Evolutionary conservation across 495 filamentous ascomycete genomes (phyloP).

Genomic region (Emericellopsis terricola): DNA sequence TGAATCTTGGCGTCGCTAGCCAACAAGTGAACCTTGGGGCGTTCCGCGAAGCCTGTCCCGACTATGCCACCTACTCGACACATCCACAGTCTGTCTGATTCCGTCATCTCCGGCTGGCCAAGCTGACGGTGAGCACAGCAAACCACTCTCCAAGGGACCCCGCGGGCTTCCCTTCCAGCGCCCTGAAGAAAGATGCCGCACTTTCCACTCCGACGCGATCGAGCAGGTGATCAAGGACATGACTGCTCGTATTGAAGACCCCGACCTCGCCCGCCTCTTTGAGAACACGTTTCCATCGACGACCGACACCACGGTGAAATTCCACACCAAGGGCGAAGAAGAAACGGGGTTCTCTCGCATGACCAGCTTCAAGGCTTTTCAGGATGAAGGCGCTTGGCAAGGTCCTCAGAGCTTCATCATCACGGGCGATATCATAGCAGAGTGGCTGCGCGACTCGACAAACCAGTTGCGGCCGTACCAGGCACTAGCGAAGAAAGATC

Average conservation of each 20-base stretch:
- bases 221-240: conserved; percentile 78
- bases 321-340: conserved; percentile 30
- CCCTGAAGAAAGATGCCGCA: conserved; percentile 62
- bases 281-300: conserved; percentile 97
- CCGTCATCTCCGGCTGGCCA: not conserved
- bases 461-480: conserved; percentile 92
- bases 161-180: conserved; percentile 80
- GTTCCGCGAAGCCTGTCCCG: conserved; percentile 26
- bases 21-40: too few species aligned
- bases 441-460: conserved; percentile 94
- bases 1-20: too few species aligned
- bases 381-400: conserved; percentile 47
- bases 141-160: conserved; percentile 49
- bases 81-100: conserved; percentile 28
- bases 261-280: conserved; percentile 82
- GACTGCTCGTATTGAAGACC: conserved; percentile 60
- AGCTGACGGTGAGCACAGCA: too few species aligned
- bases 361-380: not conserved
- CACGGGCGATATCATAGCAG: conserved; percentile 95
- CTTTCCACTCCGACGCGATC: conserved; percentile 69
- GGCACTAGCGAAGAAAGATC: conserved; percentile 60
- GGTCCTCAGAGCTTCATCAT: conserved; percentile 89
- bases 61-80: conserved; percentile 32
- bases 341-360: conserved; percentile 7
- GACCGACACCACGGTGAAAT: conserved; percentile 71